Evolutionary conservation across 805 yeast species (phyloP).

Genomic region (Teunomyces pallodes): DNA sequence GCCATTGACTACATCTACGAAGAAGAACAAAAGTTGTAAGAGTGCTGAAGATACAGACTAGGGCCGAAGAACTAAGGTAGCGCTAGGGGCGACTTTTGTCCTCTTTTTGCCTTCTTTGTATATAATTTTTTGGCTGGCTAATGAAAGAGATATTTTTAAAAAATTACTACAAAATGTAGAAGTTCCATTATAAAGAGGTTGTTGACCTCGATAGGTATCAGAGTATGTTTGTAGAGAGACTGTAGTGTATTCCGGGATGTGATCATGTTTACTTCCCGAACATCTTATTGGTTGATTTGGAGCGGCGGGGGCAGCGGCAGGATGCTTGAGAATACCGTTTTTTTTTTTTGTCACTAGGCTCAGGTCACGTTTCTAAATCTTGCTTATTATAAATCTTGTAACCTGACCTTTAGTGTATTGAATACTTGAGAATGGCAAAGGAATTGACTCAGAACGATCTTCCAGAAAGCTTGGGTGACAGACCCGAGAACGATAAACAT

Average conservation of each 20-base stretch:
- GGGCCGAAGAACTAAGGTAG: conserved; percentile 3
- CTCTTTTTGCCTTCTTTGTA: conserved; percentile 1
- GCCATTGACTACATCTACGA: conserved; percentile 83
- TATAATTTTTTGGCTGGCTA: conserved; percentile 3
- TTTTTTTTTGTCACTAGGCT: neutral
- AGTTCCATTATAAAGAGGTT: too few relatives aligned
- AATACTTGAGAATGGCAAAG: neutral
- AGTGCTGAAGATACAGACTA: conserved; percentile 1
- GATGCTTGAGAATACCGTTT: neutral
- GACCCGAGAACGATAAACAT: conserved; percentile 5
- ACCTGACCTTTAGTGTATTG: neutral
- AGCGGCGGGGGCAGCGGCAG: neutral
- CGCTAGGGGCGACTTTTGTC: conserved; percentile 2
- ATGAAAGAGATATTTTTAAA: neutral
- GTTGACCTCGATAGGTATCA: neutral
- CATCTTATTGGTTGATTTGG: neutral
- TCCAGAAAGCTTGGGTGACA: conserved; percentile 9
- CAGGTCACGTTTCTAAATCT: neutral
- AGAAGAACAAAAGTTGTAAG: conserved; percentile 48
- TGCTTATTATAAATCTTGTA: neutral
- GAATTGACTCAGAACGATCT: conserved; percentile 4
- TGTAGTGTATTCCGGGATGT: neutral
- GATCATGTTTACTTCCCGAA: neutral
- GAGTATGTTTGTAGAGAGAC: neutral
- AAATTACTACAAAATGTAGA: neutral